Evolutionary conservation across 1,139 yeast genomes (phyloP).

Genomic region (Hyphopichia wangnamkhiaoensis): DNA sequence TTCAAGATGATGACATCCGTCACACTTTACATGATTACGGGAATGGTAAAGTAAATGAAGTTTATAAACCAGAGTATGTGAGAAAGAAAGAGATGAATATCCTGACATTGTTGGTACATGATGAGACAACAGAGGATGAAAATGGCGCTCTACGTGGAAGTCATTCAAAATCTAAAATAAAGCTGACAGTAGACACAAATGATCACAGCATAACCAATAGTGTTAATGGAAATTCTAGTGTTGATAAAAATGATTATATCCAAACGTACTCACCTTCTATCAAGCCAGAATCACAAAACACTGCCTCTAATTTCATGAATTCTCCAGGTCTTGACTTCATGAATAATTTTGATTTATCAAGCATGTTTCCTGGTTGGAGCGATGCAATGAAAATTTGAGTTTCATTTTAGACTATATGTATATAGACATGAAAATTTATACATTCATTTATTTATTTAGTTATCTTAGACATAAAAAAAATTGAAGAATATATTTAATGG

Average conservation of each 20-base stretch:
- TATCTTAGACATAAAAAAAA: no score
- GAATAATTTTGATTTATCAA: slow-evolving; percentile 20
- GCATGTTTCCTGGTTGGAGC: slow-evolving; percentile 24
- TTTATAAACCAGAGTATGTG: slow-evolving; percentile 15
- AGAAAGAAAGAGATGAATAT: slow-evolving; percentile 18
- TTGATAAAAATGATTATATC: not conserved
- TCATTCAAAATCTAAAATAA: not conserved
- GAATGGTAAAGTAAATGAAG: slow-evolving; percentile 22
- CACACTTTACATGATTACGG: slow-evolving; percentile 31
- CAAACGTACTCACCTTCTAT: not conserved
- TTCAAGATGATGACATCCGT: slow-evolving; percentile 22
- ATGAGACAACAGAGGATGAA: slow-evolving; percentile 4
- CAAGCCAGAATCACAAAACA: not conserved
- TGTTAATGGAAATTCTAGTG: not conserved
- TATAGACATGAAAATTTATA: not conserved
- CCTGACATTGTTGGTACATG: slow-evolving; percentile 15
- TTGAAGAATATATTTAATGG: no score
- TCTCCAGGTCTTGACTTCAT: slow-evolving; percentile 21
- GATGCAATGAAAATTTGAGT: slow-evolving; percentile 14
- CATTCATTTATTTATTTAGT: not conserved
- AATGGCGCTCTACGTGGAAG: not conserved
- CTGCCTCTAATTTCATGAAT: slow-evolving; percentile 3
- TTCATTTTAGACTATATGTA: not conserved
- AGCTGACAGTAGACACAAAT: not conserved
- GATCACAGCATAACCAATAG: not conserved